Percentiles rank a stretch among this genome's conserved stretches.
These are phyloP conservation scores for Fusarium torulosum DNA, from an alignment of 2,329 filamentous ascomycete species.

Conservation along the genomic window DNA sequence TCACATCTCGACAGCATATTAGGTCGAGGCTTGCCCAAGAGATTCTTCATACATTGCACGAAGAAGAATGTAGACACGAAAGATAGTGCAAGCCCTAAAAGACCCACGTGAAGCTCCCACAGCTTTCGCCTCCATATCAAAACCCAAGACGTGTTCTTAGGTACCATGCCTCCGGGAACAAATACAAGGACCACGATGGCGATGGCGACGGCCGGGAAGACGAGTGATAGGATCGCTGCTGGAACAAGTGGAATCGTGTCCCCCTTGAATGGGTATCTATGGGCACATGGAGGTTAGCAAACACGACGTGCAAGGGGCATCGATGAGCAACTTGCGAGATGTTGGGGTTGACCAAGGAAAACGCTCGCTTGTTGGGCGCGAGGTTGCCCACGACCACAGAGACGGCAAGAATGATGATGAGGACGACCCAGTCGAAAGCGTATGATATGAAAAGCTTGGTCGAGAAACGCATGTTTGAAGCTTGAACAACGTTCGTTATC, in stretches of 20 bases:
- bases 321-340: background rate
- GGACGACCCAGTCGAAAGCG: background rate
- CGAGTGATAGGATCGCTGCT: background rate
- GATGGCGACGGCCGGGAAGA: background rate
- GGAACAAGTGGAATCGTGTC: background rate
- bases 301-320: background rate
- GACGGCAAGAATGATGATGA: background rate
- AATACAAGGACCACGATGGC: background rate
- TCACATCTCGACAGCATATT: background rate
- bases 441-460: background rate
- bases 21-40: background rate
- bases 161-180: background rate
- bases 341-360: background rate
- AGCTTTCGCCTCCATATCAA: background rate
- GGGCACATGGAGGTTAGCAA: background rate
- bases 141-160: background rate
- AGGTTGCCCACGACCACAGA: background rate
- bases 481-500: background rate
- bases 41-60: background rate
- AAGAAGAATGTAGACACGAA: background rate
- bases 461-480: background rate
- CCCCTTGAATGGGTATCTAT: background rate
- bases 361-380: background rate
- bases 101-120: background rate
- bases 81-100: background rate